Conservation (phyloP, 2,329 filamentous ascomycete species). For the Dactylellina cionopaga region DNA sequence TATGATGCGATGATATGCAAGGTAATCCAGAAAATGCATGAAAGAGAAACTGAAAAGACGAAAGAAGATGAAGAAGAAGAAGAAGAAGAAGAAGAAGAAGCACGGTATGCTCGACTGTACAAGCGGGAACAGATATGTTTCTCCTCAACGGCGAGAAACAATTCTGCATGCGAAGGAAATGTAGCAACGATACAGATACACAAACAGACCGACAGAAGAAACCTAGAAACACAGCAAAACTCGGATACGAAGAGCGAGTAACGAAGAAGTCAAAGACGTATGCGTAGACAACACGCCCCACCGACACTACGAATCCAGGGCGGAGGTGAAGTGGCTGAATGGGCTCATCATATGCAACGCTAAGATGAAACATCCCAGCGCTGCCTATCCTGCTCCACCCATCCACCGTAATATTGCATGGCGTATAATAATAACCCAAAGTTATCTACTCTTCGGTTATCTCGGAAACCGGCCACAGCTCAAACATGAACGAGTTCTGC, state of each 20-base stretch:
- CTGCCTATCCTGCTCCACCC: neutral
- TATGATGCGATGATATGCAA: neutral
- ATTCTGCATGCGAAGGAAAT: slow-evolving; percentile 2
- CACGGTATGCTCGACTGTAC: slow-evolving; percentile 24
- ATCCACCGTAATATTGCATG: neutral
- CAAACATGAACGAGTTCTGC: slow-evolving; percentile 56
- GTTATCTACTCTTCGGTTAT: slow-evolving; percentile 49
- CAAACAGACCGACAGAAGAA: neutral
- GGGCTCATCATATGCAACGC: slow-evolving; percentile 11
- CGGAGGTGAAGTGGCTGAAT: neutral
- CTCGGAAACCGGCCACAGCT: slow-evolving; percentile 57
- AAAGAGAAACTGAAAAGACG: neutral
- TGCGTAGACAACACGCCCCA: neutral
- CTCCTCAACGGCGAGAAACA: slow-evolving; percentile 2
- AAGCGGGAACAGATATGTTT: slow-evolving; percentile 22
- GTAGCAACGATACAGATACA: neutral
- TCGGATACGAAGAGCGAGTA: slow-evolving; percentile 4
- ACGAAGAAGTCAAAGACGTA: neutral
- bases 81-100: neutral
- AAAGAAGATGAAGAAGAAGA: neutral
- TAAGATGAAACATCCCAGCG: slow-evolving; percentile 3
- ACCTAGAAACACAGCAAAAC: slow-evolving; percentile 18
- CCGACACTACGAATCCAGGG: neutral
- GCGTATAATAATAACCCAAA: no score
- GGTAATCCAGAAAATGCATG: neutral